Evolutionary conservation across 2,329 filamentous ascomycete species (phyloP).

Genomic region (Arthroderma sp.): DNA sequence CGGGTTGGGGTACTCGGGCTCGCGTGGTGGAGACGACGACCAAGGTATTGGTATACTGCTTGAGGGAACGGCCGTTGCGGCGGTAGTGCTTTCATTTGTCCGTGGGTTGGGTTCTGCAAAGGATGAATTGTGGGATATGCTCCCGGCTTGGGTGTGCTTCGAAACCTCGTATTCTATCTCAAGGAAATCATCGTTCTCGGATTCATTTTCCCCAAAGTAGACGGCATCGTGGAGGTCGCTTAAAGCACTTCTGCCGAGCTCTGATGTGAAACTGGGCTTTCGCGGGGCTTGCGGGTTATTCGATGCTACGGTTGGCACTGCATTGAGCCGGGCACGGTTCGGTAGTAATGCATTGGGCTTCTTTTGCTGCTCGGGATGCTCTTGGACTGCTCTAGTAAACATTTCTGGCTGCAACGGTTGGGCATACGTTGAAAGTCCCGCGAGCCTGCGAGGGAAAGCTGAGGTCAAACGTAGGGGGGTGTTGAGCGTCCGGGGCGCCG

Average conservation of each 20-base stretch:
- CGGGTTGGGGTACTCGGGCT: constrained; percentile 17
- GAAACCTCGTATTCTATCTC: constrained; percentile 56
- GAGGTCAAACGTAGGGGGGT: background rate
- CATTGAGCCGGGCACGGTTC: constrained; percentile 21
- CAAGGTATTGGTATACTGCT: constrained; percentile 55
- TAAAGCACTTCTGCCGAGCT: constrained; percentile 21
- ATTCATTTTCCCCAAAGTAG: constrained; percentile 37
- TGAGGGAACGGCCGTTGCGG: constrained; percentile 24
- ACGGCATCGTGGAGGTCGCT: constrained; percentile 39
- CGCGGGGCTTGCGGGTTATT: constrained; percentile 26
- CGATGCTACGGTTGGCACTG: constrained; percentile 13
- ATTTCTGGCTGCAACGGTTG: constrained; percentile 16
- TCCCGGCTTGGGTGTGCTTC: constrained; percentile 15
- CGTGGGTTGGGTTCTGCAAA: constrained; percentile 3
- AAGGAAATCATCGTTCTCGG: constrained; percentile 69
- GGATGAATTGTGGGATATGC: constrained; percentile 11
- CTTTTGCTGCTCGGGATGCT: constrained; percentile 22
- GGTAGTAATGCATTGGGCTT: constrained; percentile 25
- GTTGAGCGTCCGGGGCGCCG: background rate
- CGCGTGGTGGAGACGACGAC: constrained; percentile 48
- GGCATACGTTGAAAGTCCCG: constrained; percentile 1
- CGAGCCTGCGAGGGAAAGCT: background rate
- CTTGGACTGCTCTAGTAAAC: constrained; percentile 33
- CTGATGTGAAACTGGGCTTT: constrained; percentile 27
- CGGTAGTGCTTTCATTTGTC: background rate